phyloP scores from a whole-genome alignment of 2,329 filamentous ascomycete species.

The Fusarium oxysporum region DNA sequence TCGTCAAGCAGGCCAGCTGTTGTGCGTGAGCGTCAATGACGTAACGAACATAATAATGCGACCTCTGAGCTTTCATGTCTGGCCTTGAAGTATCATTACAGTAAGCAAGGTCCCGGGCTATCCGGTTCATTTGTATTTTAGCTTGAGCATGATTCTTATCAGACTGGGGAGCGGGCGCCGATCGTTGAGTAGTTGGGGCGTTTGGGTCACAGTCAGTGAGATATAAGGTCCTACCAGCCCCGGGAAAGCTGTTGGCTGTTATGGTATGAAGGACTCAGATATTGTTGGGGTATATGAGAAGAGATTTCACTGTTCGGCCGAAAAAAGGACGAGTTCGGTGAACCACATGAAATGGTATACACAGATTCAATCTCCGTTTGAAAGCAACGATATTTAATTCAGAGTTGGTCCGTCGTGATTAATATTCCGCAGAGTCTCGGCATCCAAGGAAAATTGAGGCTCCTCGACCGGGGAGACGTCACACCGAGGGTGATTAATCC shows the following conservation, averaged over 20 bases:
- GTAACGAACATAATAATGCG: not conserved
- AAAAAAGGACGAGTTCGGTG: slow-evolving; percentile 4
- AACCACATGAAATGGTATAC: not conserved
- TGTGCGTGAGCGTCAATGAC: slow-evolving; percentile 22
- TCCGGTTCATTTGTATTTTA: slow-evolving; percentile 22
- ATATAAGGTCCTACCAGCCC: not conserved
- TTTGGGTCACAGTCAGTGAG: slow-evolving; percentile 10
- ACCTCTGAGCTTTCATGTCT: not conserved
- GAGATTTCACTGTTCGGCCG: not conserved
- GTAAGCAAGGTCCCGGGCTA: slow-evolving; percentile 36
- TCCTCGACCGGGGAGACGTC: slow-evolving; percentile 26
- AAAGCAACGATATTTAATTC: not conserved
- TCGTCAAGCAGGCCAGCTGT: not conserved
- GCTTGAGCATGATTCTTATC: slow-evolving; percentile 8
- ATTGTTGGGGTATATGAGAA: not conserved
- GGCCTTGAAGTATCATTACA: slow-evolving; percentile 8
- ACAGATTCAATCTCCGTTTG: not conserved
- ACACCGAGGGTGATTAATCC: slow-evolving; percentile 43
- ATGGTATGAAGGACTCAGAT: not conserved
- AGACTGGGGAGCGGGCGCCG: slow-evolving; percentile 5
- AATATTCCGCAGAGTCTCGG: not conserved
- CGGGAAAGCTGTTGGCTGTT: not conserved
- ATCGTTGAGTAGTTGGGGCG: slow-evolving; percentile 5
- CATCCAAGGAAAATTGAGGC: not conserved
- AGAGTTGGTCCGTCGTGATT: not conserved